These are phyloP conservation scores for Macrotyloma uniflorum DNA, from an alignment of 306 rosid genomes.

Conservation along the genomic window DNA sequence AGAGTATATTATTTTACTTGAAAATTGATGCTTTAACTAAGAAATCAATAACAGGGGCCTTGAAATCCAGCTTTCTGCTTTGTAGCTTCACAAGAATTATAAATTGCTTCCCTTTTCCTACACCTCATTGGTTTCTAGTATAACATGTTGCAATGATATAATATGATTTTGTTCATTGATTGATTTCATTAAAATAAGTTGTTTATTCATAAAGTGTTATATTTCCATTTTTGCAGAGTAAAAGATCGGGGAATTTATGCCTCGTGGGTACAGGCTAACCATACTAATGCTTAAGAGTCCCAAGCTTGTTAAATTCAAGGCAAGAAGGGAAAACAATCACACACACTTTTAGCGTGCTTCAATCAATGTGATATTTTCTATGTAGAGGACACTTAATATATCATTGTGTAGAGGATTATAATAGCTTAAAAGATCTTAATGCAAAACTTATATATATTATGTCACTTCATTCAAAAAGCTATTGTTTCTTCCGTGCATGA, in stretches of 20 bases:
- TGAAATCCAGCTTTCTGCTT: constrained; percentile 26
- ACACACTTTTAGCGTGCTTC: not conserved
- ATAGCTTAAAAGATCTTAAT: not conserved
- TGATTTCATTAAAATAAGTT: constrained; percentile 18
- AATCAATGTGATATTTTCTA: not conserved
- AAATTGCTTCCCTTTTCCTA: constrained; percentile 16
- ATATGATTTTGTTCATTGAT: constrained; percentile 25
- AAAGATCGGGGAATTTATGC: constrained; percentile 65
- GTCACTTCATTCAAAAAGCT: not conserved
- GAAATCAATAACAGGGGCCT: not conserved
- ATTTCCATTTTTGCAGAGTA: constrained; percentile 58
- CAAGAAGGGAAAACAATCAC: not conserved
- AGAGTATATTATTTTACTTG: not conserved
- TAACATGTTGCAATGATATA: constrained; percentile 10
- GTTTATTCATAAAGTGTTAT: constrained; percentile 7
- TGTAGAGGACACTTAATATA: constrained; percentile 16
- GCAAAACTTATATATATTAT: not conserved
- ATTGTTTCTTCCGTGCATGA: not conserved
- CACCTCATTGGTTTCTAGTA: constrained; percentile 17
- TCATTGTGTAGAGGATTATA: constrained; percentile 11
- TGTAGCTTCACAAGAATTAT: not conserved
- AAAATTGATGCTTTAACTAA: constrained; percentile 16
- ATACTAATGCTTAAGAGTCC: constrained; percentile 41
- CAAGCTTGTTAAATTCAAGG: constrained; percentile 26
- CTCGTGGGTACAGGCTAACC: constrained; percentile 62